Evolutionary conservation across 768 basidiomycete species (phyloP).

Genomic region (Mycena rebaudengoi): DNA sequence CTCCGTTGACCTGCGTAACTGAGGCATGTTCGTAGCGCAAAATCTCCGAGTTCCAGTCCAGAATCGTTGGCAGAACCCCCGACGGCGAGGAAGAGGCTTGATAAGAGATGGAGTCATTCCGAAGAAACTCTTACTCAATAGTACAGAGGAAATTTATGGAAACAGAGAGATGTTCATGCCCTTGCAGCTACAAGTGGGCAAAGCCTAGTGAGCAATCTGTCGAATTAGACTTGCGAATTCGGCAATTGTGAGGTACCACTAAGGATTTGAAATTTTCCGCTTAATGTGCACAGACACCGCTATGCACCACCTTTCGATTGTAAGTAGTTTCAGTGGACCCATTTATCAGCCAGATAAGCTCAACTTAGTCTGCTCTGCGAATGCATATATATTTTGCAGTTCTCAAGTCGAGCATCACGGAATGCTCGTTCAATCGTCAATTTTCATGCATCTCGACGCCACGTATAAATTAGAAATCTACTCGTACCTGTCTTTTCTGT

Average conservation of each 20-base stretch:
- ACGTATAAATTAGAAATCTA: too few relatives aligned
- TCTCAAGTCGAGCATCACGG: too few relatives aligned
- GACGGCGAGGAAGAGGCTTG: slow-evolving; percentile 1
- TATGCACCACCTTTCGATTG: too few relatives aligned
- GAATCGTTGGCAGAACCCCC: background rate
- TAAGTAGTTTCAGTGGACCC: too few relatives aligned
- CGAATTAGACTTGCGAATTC: slow-evolving; percentile 1
- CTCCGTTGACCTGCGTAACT: background rate
- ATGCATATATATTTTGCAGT: too few relatives aligned
- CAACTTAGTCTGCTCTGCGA: too few relatives aligned
- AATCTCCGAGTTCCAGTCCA: background rate
- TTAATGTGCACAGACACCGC: too few relatives aligned
- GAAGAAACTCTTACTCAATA: background rate
- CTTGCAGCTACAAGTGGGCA: background rate
- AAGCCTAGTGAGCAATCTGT: background rate
- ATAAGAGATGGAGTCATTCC: background rate
- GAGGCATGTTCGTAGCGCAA: slow-evolving; percentile 3
- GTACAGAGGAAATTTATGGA: background rate
- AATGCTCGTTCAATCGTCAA: too few relatives aligned
- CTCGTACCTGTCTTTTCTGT: too few relatives aligned
- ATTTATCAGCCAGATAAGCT: too few relatives aligned
- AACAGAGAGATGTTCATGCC: background rate
- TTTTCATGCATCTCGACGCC: too few relatives aligned
- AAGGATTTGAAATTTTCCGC: too few relatives aligned
- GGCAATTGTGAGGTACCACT: background rate